Percentiles rank a stretch among this genome's conserved stretches.
These are phyloP conservation scores for Ganoderma sinense DNA, from an alignment of 1,284 basidiomycete genomes.

Conservation along the genomic window DNA sequence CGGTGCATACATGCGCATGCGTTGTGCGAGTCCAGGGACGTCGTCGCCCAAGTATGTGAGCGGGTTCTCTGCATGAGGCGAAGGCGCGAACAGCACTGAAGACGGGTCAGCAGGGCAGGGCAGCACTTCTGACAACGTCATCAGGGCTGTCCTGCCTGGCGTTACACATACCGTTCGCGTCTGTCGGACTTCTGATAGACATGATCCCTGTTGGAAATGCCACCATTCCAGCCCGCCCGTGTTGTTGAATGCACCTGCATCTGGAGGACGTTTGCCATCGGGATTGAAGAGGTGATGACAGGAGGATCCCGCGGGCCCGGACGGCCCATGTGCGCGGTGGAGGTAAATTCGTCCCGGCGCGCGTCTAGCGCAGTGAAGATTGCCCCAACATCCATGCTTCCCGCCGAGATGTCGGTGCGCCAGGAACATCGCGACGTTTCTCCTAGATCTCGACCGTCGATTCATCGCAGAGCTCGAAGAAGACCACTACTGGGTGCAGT, in stretches of 20 bases:
- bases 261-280: too few relatives aligned
- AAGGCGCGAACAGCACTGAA: constrained; percentile 4
- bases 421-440: constrained; percentile 17
- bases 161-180: constrained; percentile 7
- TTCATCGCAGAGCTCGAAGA: constrained; percentile 11
- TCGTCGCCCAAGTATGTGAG: neutral
- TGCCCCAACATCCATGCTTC: constrained; percentile 5
- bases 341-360: neutral
- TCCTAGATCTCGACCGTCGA: constrained; percentile 18
- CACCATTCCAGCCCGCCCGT: neutral
- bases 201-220: constrained; percentile 6
- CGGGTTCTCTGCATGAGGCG: neutral
- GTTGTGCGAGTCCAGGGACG: constrained; percentile 6
- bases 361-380: neutral
- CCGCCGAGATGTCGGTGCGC: constrained; percentile 9
- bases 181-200: constrained; percentile 17
- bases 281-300: neutral
- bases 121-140: constrained; percentile 22
- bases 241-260: neutral
- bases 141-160: constrained; percentile 14
- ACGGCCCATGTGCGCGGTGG: neutral
- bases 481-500: constrained; percentile 6
- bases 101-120: neutral
- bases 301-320: neutral
- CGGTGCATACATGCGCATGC: neutral